phyloP scores from a whole-genome alignment of 208 protist genomes.

The Kentomonas sorsogonicus region DNA sequence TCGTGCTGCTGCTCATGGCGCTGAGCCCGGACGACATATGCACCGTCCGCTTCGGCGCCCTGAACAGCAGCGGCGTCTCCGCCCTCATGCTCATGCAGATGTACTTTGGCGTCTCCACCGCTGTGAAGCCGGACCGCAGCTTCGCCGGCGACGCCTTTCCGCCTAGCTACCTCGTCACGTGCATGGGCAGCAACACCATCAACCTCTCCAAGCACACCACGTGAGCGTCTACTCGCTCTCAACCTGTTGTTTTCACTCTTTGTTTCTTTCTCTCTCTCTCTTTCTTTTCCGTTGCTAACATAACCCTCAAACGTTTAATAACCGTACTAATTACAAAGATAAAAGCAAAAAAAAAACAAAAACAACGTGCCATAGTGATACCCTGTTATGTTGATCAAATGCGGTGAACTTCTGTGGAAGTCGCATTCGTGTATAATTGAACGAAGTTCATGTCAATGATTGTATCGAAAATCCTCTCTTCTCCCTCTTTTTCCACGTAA shows the following conservation, averaged over 20 bases:
- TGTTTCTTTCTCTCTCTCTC: slow-evolving; percentile 1
- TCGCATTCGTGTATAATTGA: no score
- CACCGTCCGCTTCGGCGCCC: slow-evolving; percentile 81
- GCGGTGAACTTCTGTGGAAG: no score
- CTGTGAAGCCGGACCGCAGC: slow-evolving; percentile 68
- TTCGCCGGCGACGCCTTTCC: slow-evolving; percentile 44
- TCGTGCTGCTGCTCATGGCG: slow-evolving; percentile 89
- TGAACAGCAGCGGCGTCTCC: slow-evolving; percentile 61
- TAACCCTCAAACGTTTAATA: slow-evolving; percentile 8
- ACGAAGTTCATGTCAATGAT: no score
- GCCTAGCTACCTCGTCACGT: slow-evolving; percentile 73
- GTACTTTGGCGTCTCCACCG: slow-evolving; percentile 83
- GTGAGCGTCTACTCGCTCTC: slow-evolving; percentile 6
- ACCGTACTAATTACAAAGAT: slow-evolving; percentile 1
- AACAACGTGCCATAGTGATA: neutral
- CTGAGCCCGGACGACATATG: slow-evolving; percentile 89
- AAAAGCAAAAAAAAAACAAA: slow-evolving; percentile 8
- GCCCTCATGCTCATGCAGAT: slow-evolving; percentile 81
- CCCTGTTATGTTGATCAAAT: neutral
- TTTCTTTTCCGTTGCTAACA: slow-evolving; percentile 7
- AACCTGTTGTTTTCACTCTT: neutral
- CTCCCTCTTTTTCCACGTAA: no score
- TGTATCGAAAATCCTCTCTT: no score
- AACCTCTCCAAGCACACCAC: slow-evolving; percentile 87
- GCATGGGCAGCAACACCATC: slow-evolving; percentile 76